phyloP scores from a whole-genome alignment of 495 filamentous ascomycete genomes.

The Parathielavia hyrcaniae region DNA sequence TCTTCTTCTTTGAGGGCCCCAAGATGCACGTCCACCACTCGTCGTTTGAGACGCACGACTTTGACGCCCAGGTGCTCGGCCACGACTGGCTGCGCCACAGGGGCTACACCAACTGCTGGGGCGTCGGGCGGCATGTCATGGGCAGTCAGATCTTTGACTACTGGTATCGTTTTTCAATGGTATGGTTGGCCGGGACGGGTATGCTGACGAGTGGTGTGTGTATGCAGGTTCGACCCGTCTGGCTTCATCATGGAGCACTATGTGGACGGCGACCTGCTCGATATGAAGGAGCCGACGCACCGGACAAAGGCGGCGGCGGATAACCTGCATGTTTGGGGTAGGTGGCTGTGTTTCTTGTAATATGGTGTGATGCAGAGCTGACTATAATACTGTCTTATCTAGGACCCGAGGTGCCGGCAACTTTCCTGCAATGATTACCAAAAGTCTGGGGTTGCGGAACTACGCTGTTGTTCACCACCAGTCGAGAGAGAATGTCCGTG shows the following conservation, averaged over 20 bases:
- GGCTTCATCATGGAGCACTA: constrained; percentile 60
- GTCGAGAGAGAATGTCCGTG: too few relatives aligned
- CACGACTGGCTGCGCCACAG: constrained; percentile 63
- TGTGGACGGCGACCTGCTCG: constrained; percentile 64
- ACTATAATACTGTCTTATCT: neutral
- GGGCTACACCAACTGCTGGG: constrained; percentile 65
- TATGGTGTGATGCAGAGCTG: neutral
- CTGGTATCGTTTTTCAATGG: constrained; percentile 29
- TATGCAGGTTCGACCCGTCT: constrained; percentile 51
- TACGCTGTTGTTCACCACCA: too few relatives aligned
- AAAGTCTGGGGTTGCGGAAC: neutral
- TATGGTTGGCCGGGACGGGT: neutral
- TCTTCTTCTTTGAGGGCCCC: constrained; percentile 56
- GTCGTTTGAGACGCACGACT: constrained; percentile 69
- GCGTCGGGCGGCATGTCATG: constrained; percentile 63
- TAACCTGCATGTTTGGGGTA: constrained; percentile 48
- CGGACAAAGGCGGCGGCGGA: constrained; percentile 38
- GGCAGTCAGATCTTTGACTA: constrained; percentile 65
- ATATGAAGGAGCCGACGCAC: constrained; percentile 51
- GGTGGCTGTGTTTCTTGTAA: constrained; percentile 2
- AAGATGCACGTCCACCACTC: constrained; percentile 63
- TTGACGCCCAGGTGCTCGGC: constrained; percentile 66
- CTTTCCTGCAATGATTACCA: constrained; percentile 7
- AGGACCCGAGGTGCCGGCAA: constrained; percentile 13
- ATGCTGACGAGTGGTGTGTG: neutral